Percentiles rank a stretch among this genome's conserved stretches.
These are phyloP conservation scores for Chlamydomonas incerta DNA, from an alignment of 139 green algal species.

Conservation along the genomic window DNA sequence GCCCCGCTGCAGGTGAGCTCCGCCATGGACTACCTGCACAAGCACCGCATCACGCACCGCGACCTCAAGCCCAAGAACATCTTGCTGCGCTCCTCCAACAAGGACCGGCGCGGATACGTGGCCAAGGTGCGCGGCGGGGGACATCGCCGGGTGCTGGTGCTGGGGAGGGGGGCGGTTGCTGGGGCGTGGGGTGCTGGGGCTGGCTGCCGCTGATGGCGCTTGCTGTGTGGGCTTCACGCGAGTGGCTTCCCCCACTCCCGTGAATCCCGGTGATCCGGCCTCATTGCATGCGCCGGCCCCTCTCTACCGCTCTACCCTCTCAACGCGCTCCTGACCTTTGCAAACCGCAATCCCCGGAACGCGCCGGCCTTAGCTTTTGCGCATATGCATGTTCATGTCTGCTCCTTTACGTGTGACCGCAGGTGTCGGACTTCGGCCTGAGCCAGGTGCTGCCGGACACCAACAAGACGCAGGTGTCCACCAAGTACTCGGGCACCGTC, in stretches of 20 bases:
- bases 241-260: no score
- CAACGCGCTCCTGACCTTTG: no score
- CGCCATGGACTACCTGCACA: constrained; percentile 80
- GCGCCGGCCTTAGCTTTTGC: no score
- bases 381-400: no score
- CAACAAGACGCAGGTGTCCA: constrained; percentile 55
- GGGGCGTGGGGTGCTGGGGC: neutral
- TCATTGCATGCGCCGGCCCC: no score
- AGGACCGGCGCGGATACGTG: constrained; percentile 61
- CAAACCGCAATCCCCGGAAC: no score
- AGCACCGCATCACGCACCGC: constrained; percentile 70
- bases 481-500: constrained; percentile 70
- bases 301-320: no score
- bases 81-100: constrained; percentile 61
- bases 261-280: no score
- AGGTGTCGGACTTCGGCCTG: constrained; percentile 75
- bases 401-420: no score
- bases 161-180: neutral
- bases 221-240: no score
- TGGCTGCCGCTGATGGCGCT: no score
- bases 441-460: constrained; percentile 55
- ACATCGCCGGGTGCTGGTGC: neutral
- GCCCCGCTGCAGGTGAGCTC: constrained; percentile 39
- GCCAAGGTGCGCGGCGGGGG: constrained; percentile 46
- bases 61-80: constrained; percentile 86